Conservation (phyloP, 371 early-diverging fungal species). For the Sporodiniella umbellata region DNA sequence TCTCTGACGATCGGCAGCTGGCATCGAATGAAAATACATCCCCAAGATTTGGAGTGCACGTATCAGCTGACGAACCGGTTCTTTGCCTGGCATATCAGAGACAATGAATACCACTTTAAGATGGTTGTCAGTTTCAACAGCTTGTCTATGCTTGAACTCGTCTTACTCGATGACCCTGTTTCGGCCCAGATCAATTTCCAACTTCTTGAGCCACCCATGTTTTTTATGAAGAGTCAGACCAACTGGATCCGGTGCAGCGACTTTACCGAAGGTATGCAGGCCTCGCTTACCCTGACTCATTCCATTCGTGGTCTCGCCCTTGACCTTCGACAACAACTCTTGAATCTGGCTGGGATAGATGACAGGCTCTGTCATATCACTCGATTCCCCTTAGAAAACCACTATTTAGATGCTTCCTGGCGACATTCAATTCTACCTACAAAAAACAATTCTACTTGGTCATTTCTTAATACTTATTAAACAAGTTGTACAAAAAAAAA, state of each 20-base stretch:
- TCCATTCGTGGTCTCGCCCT: constrained; percentile 58
- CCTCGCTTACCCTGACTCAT: constrained; percentile 60
- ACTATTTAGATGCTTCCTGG: constrained; percentile 14
- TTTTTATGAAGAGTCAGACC: constrained; percentile 54
- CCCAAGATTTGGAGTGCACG: constrained; percentile 57
- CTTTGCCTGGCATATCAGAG: constrained; percentile 73
- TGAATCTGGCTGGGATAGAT: constrained; percentile 31
- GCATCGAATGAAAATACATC: constrained; percentile 68
- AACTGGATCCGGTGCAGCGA: constrained; percentile 73
- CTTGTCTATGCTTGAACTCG: constrained; percentile 27
- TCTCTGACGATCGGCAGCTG: constrained; percentile 71
- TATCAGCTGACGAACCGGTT: constrained; percentile 50
- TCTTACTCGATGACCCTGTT: constrained; percentile 35
- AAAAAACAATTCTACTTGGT: not conserved
- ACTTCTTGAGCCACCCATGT: constrained; percentile 57
- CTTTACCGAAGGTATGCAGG: constrained; percentile 77
- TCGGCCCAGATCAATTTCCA: constrained; percentile 58
- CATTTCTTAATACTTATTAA: not conserved
- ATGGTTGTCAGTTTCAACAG: constrained; percentile 55
- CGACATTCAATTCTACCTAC: constrained; percentile 41
- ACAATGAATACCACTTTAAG: constrained; percentile 67
- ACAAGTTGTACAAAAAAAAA: not conserved
- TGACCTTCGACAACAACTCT: constrained; percentile 50
- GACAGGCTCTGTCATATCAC: constrained; percentile 33
- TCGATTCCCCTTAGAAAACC: constrained; percentile 19